Base-by-base conservation (phyloP, 129 eudicot species). In the Pseudognaphalium luteoalbum region DNA sequence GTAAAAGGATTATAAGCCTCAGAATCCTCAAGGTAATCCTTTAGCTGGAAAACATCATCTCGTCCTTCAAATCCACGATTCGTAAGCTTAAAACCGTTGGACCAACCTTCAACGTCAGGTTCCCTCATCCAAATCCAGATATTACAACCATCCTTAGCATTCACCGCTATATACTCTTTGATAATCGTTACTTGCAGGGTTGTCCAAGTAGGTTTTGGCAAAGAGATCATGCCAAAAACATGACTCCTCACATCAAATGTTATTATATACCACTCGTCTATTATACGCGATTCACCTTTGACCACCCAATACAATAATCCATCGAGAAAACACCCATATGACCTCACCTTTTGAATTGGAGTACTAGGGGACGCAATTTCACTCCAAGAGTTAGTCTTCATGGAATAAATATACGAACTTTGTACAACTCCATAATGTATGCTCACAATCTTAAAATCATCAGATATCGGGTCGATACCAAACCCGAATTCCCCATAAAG, bases 201-300 rank as follows among this genome's bases (percentile, higher is more conserved):
- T 19, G 6, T 14, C 60, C 22, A 4, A 17, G 1, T 5, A 20
- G 60, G 60, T 54, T 54, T 17, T 57, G 63, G 63, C 29, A 57
- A 57, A n/a, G 63, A 19, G 20, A 57, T 57, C 29, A 19, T 57
- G 63, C 63, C 63, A 57, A 57, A 57, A 57, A 57, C 29, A 57
- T 19, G 63, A 57, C 25, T 57, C 10, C 63, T 57, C 28, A 57
- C 19, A 22, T 57, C 25, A 22, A 57, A 19, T 57, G 63, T 19
- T 9, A 57, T 29, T 19, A 57, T 19, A 22, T 17, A 54, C n/a
- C 20, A 17, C n/a, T 54, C 20, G 60, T n/a, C n/a, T 54, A 54
- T 17, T 6, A 15, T 54, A 54, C 7, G 5, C 0, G 60, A 4
- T 54, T 54, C 22, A 17, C 22, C n/a, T 17, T 0, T 17, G 60